Conservation (phyloP, 345 rosid genomes). For the Microthlaspi erraticum region DNA sequence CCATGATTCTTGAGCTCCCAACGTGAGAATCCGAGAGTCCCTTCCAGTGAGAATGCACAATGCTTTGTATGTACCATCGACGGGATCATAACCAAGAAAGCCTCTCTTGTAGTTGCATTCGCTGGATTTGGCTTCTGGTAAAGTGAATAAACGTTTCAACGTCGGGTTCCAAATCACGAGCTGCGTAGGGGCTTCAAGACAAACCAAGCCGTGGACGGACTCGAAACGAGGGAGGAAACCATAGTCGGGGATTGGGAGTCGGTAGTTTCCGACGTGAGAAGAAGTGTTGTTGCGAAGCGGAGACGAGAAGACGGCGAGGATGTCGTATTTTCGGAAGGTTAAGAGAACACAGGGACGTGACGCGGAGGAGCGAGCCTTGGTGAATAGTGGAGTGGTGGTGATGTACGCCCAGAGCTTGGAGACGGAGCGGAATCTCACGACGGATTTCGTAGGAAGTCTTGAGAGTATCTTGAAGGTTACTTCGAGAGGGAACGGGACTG, state of each 20-base stretch:
- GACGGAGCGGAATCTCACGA: neutral
- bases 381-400: slow-evolving; percentile 8
- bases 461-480: neutral
- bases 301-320: neutral
- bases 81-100: slow-evolving; percentile 14
- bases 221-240: neutral
- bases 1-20: slow-evolving; percentile 19
- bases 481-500: neutral
- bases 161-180: slow-evolving; percentile 25
- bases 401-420: slow-evolving; percentile 11
- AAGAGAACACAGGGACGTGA: neutral
- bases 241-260: too few species aligned
- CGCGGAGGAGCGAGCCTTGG: neutral
- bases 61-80: neutral
- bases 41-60: neutral
- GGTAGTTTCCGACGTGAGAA: too few species aligned
- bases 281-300: neutral
- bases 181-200: neutral
- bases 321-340: neutral
- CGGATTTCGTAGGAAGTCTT: neutral
- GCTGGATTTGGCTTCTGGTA: neutral
- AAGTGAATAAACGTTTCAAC: neutral
- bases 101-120: neutral
- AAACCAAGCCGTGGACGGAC: slow-evolving; percentile 12
- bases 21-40: neutral